These are phyloP conservation scores for Tetrahymena borealis DNA, from an alignment of 73 alveolate genomes.

Conservation along the genomic window DNA sequence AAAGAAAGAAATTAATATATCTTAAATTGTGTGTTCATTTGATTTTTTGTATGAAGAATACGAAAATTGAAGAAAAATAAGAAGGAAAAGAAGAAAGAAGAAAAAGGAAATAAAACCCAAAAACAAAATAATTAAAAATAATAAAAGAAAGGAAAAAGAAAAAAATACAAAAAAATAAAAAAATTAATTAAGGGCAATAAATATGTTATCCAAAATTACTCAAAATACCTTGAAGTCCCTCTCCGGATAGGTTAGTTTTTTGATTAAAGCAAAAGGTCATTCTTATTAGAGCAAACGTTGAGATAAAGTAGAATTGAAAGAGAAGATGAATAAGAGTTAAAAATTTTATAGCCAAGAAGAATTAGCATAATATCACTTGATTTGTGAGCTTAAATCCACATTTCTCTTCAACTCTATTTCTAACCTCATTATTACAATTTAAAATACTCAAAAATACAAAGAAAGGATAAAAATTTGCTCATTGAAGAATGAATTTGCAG, in stretches of 20 bases:
- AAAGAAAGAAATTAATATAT: too few species aligned
- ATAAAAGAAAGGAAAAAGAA: not conserved
- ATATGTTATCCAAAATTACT: not conserved
- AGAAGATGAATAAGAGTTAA: not conserved
- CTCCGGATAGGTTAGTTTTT: constrained; percentile 3
- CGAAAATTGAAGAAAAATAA: not conserved
- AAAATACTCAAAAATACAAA: not conserved
- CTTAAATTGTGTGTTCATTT: not conserved
- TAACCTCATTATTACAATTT: not conserved
- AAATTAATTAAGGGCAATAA: not conserved
- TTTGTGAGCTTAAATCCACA: not conserved
- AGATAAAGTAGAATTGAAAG: not conserved
- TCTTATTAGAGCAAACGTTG: not conserved
- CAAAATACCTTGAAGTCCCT: not conserved
- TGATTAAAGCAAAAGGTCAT: not conserved
- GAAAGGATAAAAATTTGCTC: not conserved
- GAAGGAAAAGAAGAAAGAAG: not conserved
- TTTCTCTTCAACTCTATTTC: not conserved
- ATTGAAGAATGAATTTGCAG: not conserved
- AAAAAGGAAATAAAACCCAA: not conserved
- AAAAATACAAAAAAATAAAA: not conserved
- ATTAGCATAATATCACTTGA: not conserved
- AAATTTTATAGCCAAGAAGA: not conserved
- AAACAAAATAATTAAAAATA: not conserved
- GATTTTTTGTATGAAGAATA: not conserved